Evolutionary conservation across 2,329 filamentous ascomycete genomes (phyloP), one percentile per base, ranked within the genome.

Genomic region (Colletotrichum viniferum): DNA sequence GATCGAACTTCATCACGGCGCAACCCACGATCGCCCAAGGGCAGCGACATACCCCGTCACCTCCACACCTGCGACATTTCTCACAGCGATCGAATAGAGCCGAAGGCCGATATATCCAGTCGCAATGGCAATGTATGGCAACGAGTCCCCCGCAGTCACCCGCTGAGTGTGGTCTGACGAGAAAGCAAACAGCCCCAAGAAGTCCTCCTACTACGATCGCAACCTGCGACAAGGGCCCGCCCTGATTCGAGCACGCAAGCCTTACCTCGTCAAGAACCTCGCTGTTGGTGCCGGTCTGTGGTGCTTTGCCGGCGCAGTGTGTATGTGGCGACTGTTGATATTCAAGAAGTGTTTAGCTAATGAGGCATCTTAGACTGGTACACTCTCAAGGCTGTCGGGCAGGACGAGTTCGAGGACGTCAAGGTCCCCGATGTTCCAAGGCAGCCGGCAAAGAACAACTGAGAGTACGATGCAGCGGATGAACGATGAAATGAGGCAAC

Each of bases 321-420:
- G 97, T 99, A 91, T 78, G 95, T 91, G n/a, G 68, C 52, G 64
- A 55, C 30, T n/a, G 66, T 55, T 38, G 43, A n/a, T 21, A 32
- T 36, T 7, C n/a, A 36, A 24, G 26, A n/a, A n/a, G 18, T 3
- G 28, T 13, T 30, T 21, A 16, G 43, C 72, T 77, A 58, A 77
- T 18, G 9, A n/a, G 14, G 24, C 26, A n/a, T 7, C 21, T n/a
- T 5, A 92, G 90, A 92, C 80, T 86, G 86, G 79, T 92, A 92
- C 81, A 92, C 90, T 5, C 94, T 99, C 82, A 91, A 89, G 78
- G 95, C 95, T 70, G 94, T 99, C 82, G 95, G 96, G 58, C 97
- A 98, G 86, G 97, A 98, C 85, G 95, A 98, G 79, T 99, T 99
- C 87, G 95, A 96, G 73, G 97, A 99, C 83, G 96, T 98, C 80